Evolutionary conservation across 495 filamentous ascomycete species (phyloP).

Genomic region (Cenococcum geophilum): DNA sequence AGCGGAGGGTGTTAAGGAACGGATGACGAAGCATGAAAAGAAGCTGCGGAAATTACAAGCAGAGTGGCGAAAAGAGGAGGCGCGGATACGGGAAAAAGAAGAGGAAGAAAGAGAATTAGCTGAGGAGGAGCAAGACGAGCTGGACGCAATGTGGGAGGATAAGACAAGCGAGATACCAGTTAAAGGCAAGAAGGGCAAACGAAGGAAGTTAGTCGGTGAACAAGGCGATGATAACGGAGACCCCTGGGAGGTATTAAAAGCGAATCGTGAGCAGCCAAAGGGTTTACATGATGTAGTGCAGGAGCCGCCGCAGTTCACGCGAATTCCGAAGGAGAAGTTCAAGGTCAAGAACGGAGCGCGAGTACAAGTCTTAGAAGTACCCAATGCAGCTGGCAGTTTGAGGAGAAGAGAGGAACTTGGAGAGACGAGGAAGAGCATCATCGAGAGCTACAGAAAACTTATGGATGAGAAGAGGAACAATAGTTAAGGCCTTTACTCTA

Average conservation of each 20-base stretch:
- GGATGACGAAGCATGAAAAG: slow-evolving; percentile 70
- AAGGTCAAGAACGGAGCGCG: slow-evolving; percentile 60
- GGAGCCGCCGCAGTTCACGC: slow-evolving; percentile 71
- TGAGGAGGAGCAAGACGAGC: slow-evolving; percentile 59
- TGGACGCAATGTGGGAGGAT: slow-evolving; percentile 43
- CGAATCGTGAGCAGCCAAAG: slow-evolving; percentile 45
- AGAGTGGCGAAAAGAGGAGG: slow-evolving; percentile 71
- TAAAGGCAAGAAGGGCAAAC: slow-evolving; percentile 45
- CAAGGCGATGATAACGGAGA: slow-evolving; percentile 55
- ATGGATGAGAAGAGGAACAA: slow-evolving; percentile 55
- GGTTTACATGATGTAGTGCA: slow-evolving; percentile 71
- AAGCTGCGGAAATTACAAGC: slow-evolving; percentile 73
- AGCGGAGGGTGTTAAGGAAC: slow-evolving; percentile 51
- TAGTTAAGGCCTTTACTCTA: slow-evolving; percentile 36
- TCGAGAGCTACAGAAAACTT: slow-evolving; percentile 74
- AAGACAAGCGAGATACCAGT: slow-evolving; percentile 47
- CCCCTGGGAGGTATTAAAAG: slow-evolving; percentile 71
- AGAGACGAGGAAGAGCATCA: slow-evolving; percentile 63
- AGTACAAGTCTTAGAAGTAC: slow-evolving; percentile 68
- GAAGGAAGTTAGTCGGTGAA: slow-evolving; percentile 39
- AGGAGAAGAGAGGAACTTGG: slow-evolving; percentile 76
- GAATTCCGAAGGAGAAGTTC: slow-evolving; percentile 60
- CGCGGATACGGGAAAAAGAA: slow-evolving; percentile 48
- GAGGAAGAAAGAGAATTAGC: slow-evolving; percentile 56
- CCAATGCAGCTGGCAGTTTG: slow-evolving; percentile 71